These are phyloP conservation scores for Clarireedia hainanense DNA, from an alignment of 2,329 filamentous ascomycete genomes.

Conservation along the genomic window DNA sequence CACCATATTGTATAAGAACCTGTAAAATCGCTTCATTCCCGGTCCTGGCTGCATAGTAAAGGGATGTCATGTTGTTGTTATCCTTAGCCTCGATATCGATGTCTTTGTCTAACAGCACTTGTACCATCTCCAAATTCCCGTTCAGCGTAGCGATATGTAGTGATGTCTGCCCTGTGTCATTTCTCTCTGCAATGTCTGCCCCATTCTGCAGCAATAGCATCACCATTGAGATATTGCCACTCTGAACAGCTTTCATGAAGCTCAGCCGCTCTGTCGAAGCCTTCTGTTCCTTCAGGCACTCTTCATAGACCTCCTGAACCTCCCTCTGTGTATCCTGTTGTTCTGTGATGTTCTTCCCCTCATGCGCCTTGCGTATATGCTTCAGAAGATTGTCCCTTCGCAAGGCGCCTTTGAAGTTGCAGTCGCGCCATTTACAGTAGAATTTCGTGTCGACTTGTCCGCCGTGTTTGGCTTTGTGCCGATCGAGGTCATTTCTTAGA, in stretches of 20 bases:
- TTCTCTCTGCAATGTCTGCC: conserved; percentile 12
- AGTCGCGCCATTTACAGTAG: conserved; percentile 14
- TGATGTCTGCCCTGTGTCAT: conserved; percentile 8
- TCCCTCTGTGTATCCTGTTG: conserved; percentile 1
- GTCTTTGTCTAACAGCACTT: conserved; percentile 4
- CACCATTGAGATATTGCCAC: conserved; percentile 11
- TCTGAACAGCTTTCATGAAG: conserved; percentile 13
- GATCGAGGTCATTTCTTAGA: conserved; percentile 14
- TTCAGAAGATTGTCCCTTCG: conserved; percentile 16
- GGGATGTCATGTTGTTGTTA: conserved; percentile 6
- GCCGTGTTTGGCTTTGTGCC: conserved; percentile 15
- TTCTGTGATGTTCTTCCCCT: conserved; percentile 1
- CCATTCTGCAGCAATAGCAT: conserved; percentile 7
- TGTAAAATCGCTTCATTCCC: conserved; percentile 4
- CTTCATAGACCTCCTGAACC: conserved; percentile 8
- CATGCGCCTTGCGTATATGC: conserved; percentile 13
- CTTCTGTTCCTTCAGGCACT: conserved; percentile 11
- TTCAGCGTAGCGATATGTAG: conserved; percentile 14
- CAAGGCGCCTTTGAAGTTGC: conserved; percentile 13
- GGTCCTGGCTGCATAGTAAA: conserved; percentile 9
- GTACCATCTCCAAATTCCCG: conserved; percentile 8
- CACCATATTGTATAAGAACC: conserved; percentile 6
- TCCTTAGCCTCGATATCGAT: conserved; percentile 10
- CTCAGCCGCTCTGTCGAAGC: conserved; percentile 9
- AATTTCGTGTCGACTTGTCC: conserved; percentile 11